Conservation (phyloP, 768 basidiomycete species). For the Termitomyces sp. region DNA sequence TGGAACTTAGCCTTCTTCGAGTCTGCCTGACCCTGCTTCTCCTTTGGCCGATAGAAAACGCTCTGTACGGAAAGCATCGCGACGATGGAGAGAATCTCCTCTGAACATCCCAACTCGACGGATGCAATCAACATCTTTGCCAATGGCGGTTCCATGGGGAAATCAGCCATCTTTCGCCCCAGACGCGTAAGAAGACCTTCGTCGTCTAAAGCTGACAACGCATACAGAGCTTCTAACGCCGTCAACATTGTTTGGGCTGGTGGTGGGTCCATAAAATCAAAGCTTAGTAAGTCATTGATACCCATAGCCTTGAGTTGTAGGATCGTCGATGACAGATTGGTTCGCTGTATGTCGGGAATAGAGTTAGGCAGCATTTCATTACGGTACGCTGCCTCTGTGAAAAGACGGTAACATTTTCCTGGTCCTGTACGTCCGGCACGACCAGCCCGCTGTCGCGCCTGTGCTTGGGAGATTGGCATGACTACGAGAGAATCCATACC, state of each 20-base stretch:
- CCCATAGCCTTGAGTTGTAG: conserved; percentile 98
- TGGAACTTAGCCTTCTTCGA: conserved; percentile 99
- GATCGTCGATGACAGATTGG: conserved; percentile 90
- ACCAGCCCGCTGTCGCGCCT: conserved; percentile 92
- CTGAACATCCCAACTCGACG: conserved; percentile 95
- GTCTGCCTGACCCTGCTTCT: conserved; percentile 98
- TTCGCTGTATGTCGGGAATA: conserved; percentile 96
- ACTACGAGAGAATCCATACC: conserved; percentile 99
- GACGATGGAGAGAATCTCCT: conserved; percentile 95
- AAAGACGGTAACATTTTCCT: conserved; percentile 96
- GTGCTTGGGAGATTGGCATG: conserved; percentile 98
- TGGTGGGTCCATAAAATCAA: conserved; percentile 99
- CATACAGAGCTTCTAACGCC: conserved; percentile 91
- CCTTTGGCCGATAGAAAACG: conserved; percentile 98
- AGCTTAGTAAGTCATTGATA: conserved; percentile 94
- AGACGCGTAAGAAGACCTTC: conserved; percentile 93
- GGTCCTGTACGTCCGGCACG: conserved; percentile 98
- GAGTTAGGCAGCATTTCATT: conserved; percentile 99
- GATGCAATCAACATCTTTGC: conserved; percentile 99
- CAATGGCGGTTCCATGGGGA: conserved; percentile 94
- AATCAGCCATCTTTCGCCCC: conserved; percentile 99
- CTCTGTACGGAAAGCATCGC: conserved; percentile 97
- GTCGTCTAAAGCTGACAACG: conserved; percentile 93
- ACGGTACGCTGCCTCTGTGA: conserved; percentile 96
- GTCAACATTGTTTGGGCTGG: conserved; percentile 97